These are phyloP conservation scores for Poronia punctata DNA, from an alignment of 495 filamentous ascomycete genomes.

Conservation along the genomic window DNA sequence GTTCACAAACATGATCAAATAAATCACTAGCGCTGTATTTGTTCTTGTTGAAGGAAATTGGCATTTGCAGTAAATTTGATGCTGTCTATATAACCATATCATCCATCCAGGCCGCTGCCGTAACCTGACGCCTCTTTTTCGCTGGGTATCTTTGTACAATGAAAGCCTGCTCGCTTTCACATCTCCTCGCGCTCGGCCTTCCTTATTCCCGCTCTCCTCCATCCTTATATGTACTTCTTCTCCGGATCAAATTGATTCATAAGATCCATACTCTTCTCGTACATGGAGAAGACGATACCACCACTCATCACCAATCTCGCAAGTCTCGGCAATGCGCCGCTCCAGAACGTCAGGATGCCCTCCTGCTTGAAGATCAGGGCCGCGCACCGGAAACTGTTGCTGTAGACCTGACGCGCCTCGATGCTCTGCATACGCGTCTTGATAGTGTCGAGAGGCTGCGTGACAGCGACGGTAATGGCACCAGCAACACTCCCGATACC, in stretches of 20 bases:
- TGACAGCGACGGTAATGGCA: conserved; percentile 83
- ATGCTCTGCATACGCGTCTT: conserved; percentile 99
- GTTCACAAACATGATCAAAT: no score
- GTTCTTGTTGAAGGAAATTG: no score
- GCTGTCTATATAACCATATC: no score
- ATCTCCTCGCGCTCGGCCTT: background rate
- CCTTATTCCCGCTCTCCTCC: background rate
- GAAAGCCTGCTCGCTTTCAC: background rate
- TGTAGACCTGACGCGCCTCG: conserved; percentile 75
- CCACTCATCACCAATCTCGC: conserved; percentile 82
- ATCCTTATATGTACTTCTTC: conserved; percentile 66
- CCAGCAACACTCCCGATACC: conserved; percentile 86
- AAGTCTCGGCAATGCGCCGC: conserved; percentile 79
- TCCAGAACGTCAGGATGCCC: conserved; percentile 87
- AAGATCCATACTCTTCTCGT: conserved; percentile 93
- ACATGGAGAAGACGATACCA: conserved; percentile 98
- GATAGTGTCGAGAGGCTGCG: conserved; percentile 89
- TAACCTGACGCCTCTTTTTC: conserved; percentile 1
- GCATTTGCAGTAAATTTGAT: no score
- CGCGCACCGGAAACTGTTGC: conserved; percentile 83
- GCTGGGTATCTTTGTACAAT: conserved; percentile 9
- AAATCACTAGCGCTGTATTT: no score
- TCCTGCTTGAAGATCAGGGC: conserved; percentile 80
- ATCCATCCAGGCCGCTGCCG: no score
- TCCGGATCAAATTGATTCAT: conserved; percentile 79